Evolutionary conservation across 129 eudicot genomes (phyloP).

Genomic region (Escallonia rubra): DNA sequence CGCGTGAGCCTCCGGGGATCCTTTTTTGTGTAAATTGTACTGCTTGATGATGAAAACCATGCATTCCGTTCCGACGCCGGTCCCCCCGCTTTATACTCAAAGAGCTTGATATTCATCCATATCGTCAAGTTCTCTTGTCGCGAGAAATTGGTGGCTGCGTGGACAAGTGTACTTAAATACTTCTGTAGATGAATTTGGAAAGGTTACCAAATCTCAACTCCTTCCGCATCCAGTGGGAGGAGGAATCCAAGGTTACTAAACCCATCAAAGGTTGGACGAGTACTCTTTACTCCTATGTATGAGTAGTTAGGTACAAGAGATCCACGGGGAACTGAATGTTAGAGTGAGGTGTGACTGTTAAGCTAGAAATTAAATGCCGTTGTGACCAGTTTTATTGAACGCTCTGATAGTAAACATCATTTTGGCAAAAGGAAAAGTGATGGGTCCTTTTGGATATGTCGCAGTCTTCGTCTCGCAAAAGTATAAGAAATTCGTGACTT

Average conservation of each 20-base stretch:
- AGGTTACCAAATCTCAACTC: slow-evolving; percentile 1
- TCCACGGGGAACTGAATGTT: no score
- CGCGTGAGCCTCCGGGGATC: not conserved
- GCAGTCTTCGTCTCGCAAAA: no score
- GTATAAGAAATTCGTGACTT: no score
- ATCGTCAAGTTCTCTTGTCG: not conserved
- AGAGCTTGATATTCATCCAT: not conserved
- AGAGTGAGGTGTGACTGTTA: no score
- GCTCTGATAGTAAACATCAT: no score
- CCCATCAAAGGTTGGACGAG: not conserved
- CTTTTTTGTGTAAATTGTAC: not conserved
- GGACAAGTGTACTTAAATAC: not conserved
- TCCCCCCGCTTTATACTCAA: slow-evolving; percentile 8
- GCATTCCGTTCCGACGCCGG: not conserved
- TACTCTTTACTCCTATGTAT: no score
- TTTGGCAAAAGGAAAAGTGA: no score
- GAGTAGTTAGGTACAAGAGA: no score
- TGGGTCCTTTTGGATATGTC: no score
- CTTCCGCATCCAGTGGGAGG: not conserved
- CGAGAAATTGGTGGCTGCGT: not conserved
- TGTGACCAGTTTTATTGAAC: no score
- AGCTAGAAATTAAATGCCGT: no score
- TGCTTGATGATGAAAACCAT: slow-evolving; percentile 8
- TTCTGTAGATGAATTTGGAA: not conserved
- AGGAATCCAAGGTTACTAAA: slow-evolving; percentile 4